Conservation (phyloP, 2,329 filamentous ascomycete genomes). For the Lecanicillium sp. region DNA sequence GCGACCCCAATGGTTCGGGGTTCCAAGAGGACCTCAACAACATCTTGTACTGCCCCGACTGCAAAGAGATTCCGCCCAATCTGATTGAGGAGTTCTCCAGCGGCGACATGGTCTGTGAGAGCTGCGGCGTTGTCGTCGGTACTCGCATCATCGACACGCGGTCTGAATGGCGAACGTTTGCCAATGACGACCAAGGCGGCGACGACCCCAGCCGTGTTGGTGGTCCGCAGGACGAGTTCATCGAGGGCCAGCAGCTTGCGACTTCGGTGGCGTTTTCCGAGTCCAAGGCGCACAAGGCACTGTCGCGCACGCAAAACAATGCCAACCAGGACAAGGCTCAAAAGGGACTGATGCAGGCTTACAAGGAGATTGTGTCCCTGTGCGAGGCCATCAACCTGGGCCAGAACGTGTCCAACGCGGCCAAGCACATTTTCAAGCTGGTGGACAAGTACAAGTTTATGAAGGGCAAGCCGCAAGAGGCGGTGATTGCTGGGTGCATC, state of each 20-base stretch:
- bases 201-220: conserved; percentile 98
- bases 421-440: conserved; percentile 92
- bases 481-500: conserved; percentile 91
- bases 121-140: conserved; percentile 84
- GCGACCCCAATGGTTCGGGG: conserved; percentile 19
- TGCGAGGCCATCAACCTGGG: conserved; percentile 81
- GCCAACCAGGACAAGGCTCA: conserved; percentile 77
- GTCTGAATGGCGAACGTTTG: conserved; percentile 97
- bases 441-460: conserved; percentile 88
- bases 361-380: conserved; percentile 78
- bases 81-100: conserved; percentile 88
- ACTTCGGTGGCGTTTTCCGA: conserved; percentile 83
- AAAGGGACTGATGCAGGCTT: conserved; percentile 75
- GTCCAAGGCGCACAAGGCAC: conserved; percentile 60
- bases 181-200: conserved; percentile 93
- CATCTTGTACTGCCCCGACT: conserved; percentile 80
- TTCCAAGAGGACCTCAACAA: conserved; percentile 85
- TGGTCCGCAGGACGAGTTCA: conserved; percentile 81
- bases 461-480: conserved; percentile 91
- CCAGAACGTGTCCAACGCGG: conserved; percentile 74
- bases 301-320: conserved; percentile 80
- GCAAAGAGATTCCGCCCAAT: conserved; percentile 85
- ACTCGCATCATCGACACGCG: conserved; percentile 91
- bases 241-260: conserved; percentile 83
- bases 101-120: conserved; percentile 86